A percentile compares a stretch with the other conserved stretches of the same genome.
phyloP scores from a whole-genome alignment of 2,329 filamentous ascomycete genomes.

The Raffaelea ambrosiae region DNA sequence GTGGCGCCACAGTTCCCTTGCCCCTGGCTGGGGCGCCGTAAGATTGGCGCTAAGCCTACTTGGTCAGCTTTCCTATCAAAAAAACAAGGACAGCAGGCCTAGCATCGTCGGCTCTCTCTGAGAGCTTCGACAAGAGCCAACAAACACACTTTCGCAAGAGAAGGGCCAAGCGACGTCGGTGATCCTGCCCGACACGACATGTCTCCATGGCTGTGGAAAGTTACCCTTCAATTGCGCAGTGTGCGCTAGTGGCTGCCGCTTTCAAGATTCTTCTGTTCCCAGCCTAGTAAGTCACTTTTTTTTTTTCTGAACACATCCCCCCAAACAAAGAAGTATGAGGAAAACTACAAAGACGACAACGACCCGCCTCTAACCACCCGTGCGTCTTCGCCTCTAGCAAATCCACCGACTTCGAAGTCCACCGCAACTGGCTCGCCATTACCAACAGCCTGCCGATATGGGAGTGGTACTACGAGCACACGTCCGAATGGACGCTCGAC shows the following conservation, averaged over 20 bases:
- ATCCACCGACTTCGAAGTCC: slow-evolving; percentile 98
- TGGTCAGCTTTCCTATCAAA: slow-evolving; percentile 4
- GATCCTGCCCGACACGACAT: slow-evolving; percentile 5
- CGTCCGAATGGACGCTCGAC: slow-evolving; percentile 98
- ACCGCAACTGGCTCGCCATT: slow-evolving; percentile 96
- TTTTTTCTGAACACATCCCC: too few relatives aligned
- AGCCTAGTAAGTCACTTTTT: slow-evolving; percentile 63
- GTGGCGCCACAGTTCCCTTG: not conserved
- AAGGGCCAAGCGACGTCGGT: too few relatives aligned
- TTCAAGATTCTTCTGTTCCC: slow-evolving; percentile 91
- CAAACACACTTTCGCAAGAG: too few relatives aligned
- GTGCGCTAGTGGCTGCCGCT: slow-evolving; percentile 74
- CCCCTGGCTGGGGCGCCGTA: too few relatives aligned
- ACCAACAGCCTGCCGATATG: slow-evolving; percentile 80
- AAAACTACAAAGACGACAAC: not conserved
- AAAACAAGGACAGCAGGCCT: not conserved
- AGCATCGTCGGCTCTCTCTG: too few relatives aligned
- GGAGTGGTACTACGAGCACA: slow-evolving; percentile 95
- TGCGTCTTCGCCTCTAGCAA: too few relatives aligned
- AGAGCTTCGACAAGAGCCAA: too few relatives aligned
- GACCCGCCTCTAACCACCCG: too few relatives aligned
- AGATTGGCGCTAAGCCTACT: slow-evolving; percentile 4
- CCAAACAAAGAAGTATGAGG: not conserved
- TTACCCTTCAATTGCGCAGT: slow-evolving; percentile 83
- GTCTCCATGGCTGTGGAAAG: slow-evolving; percentile 57